Evolutionary conservation across 106 monocot genomes (phyloP).

Genomic region (Amphibolis antarctica): DNA sequence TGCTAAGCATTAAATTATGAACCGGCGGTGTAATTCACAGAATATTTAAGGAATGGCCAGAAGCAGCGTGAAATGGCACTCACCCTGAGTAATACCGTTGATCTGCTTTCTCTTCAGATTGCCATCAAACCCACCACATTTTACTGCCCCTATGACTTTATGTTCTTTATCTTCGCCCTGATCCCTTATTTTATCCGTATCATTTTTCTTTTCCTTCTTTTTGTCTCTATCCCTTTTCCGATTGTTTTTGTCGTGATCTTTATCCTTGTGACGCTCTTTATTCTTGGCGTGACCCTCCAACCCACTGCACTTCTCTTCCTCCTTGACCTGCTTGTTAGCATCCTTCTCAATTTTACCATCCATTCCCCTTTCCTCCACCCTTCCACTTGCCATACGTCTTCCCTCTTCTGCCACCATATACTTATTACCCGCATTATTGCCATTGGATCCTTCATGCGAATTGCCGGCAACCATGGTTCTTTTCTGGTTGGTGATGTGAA

Average conservation of each 20-base stretch:
- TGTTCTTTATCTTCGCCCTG: slow-evolving; percentile 4
- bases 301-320: not conserved
- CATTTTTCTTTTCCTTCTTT: slow-evolving; percentile 22
- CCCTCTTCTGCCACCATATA: not conserved
- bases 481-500: not conserved
- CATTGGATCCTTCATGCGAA: not conserved
- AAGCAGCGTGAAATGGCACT: slow-evolving; percentile 2
- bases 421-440: not conserved
- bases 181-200: slow-evolving; percentile 18
- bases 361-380: slow-evolving; percentile 13
- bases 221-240: slow-evolving; percentile 15
- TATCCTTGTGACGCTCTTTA: slow-evolving; percentile 22
- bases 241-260: slow-evolving; percentile 18
- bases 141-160: not conserved
- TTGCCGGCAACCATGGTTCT: not conserved
- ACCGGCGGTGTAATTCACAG: not conserved
- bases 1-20: no score
- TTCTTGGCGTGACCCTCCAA: not conserved
- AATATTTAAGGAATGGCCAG: not conserved
- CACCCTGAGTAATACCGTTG: not conserved
- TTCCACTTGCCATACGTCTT: not conserved
- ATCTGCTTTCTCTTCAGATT: slow-evolving; percentile 8
- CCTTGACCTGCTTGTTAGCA: not conserved
- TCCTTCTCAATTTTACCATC: slow-evolving; percentile 5
- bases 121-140: not conserved